Conservation (phyloP, 768 basidiomycete species). For the Lepiota venenata region DNA sequence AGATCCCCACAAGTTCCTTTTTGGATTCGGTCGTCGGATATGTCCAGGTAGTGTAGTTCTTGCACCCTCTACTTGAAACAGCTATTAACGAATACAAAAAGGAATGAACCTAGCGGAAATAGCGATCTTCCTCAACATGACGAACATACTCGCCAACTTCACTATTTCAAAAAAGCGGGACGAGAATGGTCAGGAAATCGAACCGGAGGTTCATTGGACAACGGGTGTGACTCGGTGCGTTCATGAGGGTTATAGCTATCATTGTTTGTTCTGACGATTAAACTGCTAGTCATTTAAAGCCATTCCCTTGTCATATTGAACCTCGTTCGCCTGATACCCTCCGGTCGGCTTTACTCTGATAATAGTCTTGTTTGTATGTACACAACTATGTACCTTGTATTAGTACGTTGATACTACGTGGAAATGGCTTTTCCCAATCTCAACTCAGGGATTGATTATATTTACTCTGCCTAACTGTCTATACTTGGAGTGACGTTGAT, state of each 20-base stretch:
- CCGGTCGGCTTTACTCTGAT: too few species aligned
- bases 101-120: conserved; percentile 29
- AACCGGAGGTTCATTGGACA: conserved; percentile 29
- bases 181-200: conserved; percentile 31
- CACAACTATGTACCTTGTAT: too few species aligned
- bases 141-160: conserved; percentile 33
- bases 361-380: too few species aligned
- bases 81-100: conserved; percentile 5
- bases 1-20: conserved; percentile 28
- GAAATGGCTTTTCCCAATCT: too few species aligned
- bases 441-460: too few species aligned
- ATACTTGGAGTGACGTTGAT: too few species aligned
- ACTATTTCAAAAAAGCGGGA: conserved; percentile 33
- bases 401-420: too few species aligned
- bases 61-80: neutral
- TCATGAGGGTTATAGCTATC: neutral
- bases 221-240: conserved; percentile 24
- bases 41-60: conserved; percentile 23
- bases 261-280: neutral
- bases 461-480: too few species aligned
- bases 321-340: conserved; percentile 17
- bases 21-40: conserved; percentile 33
- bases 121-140: conserved; percentile 33
- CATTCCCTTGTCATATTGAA: conserved; percentile 21
- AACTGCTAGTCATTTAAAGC: conserved; percentile 18